These are phyloP conservation scores for Plasmodium knowlesi DNA, from an alignment of 169 alveolate species.

Conservation along the genomic window DNA sequence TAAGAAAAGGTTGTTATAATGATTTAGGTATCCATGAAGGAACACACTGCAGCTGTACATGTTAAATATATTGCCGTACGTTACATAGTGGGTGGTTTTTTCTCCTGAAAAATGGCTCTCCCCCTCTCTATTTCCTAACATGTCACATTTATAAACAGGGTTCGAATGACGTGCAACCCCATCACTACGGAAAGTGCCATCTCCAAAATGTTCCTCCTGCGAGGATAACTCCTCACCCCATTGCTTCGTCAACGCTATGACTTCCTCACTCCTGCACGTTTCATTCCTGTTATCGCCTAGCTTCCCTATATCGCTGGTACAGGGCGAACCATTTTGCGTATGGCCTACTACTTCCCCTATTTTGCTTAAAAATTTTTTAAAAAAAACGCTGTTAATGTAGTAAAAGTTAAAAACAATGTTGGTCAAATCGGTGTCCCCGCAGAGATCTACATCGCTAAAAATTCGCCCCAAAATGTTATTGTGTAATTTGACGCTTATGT, in stretches of 20 bases:
- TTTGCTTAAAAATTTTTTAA: slow-evolving; percentile 38
- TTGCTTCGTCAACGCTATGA: neutral
- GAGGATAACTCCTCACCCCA: neutral
- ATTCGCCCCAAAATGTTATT: slow-evolving; percentile 19
- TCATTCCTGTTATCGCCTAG: neutral
- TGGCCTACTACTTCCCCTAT: neutral
- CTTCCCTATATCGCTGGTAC: neutral
- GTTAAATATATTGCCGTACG: slow-evolving; percentile 16
- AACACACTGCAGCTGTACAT: slow-evolving; percentile 46
- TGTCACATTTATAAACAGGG: neutral
- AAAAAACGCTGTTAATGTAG: slow-evolving; percentile 58
- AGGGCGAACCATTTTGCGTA: neutral
- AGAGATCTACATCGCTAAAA: slow-evolving; percentile 24
- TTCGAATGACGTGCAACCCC: neutral
- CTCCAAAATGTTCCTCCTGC: neutral
- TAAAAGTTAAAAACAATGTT: slow-evolving; percentile 51
- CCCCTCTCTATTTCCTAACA: neutral
- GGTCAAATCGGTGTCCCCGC: slow-evolving; percentile 60
- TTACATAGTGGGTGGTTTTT: neutral
- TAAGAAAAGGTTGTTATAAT: slow-evolving; percentile 35
- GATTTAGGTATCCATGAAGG: slow-evolving; percentile 35
- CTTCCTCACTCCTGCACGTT: neutral
- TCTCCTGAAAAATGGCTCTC: neutral
- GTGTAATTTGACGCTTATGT: slow-evolving; percentile 37
- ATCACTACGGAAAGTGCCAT: neutral